phyloP scores from a whole-genome alignment of 1,139 yeast genomes.

The Candida tropicalis region DNA sequence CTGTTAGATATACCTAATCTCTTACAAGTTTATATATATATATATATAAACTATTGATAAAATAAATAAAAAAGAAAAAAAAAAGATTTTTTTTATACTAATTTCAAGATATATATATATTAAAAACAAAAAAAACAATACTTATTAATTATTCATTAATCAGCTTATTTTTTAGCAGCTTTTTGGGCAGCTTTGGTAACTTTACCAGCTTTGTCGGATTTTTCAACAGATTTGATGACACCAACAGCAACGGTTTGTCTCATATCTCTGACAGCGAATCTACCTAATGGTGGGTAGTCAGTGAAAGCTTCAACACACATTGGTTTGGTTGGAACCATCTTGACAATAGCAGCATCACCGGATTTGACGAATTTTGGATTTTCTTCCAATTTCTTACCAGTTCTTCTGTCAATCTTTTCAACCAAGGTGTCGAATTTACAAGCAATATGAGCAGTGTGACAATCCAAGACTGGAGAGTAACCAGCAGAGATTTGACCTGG shows the following conservation, averaged over 20 bases:
- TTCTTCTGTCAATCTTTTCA: slow-evolving; percentile 92
- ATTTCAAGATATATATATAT: not conserved
- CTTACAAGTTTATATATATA: too few species aligned
- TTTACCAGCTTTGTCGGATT: slow-evolving; percentile 95
- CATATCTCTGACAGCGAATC: slow-evolving; percentile 99
- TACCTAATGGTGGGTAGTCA: slow-evolving; percentile 98
- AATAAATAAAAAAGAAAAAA: not conserved
- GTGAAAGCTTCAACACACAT: slow-evolving; percentile 97
- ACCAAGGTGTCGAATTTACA: slow-evolving; percentile 84
- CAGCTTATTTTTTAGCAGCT: slow-evolving; percentile 92
- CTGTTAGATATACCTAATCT: too few species aligned
- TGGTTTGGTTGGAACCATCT: slow-evolving; percentile 92
- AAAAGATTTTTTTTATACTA: not conserved
- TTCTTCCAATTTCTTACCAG: slow-evolving; percentile 87
- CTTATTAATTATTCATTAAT: not conserved
- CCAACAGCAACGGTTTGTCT: slow-evolving; percentile 99
- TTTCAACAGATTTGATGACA: slow-evolving; percentile 98
- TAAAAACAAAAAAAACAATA: slow-evolving; percentile 1
- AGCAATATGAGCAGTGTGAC: slow-evolving; percentile 96
- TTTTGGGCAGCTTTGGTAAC: slow-evolving; percentile 99
- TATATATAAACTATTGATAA: not conserved
- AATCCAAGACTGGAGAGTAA: slow-evolving; percentile 91
- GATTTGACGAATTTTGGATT: slow-evolving; percentile 86
- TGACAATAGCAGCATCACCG: slow-evolving; percentile 93
- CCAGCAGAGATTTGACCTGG: slow-evolving; percentile 94